Base-by-base conservation (phyloP, 257 asterid genomes). In the Verbascum thapsus region DNA sequence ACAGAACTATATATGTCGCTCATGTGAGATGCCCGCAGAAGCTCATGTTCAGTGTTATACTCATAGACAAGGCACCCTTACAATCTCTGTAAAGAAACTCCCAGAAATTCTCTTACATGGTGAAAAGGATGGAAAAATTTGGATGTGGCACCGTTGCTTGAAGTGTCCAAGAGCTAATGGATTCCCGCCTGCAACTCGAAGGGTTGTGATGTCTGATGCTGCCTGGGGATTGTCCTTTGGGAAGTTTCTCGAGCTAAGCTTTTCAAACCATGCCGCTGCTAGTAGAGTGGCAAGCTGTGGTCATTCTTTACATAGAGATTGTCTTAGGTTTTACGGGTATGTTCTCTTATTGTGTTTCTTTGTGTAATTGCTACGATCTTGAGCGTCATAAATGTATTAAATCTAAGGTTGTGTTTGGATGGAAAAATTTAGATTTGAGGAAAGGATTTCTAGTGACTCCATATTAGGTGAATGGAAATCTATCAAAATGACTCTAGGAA, bases 71-170 rank as follows among this genome's bases (percentile, higher is more conserved):
- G 99, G 97, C 35, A 80, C 96, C 54, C 94, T 92, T 42, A 92
- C 97, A 8, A 92, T 92, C 58, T 87, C 96, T 30, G 99, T 92
- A 39, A 92, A 92, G 81, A 92, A 85, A 77, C 76, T 92, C 17
- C 85, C 94, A 2, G 95, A 89, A 71, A 60, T 87, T 53, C 73
- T 83, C 56, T 77, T 92, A 66, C 88, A 90, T 5, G 97, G 99
- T 39, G 94, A 82, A 71, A 78, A 65, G 56, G 99, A 85, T 42
- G 96, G 97, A 65, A 92, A 84, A 76, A 92, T 92, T 73, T 92
- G 97, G 99, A 92, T 92, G 99, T 92, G 99, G 99, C 99, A 90
- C 71, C 85, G 99, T 70, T 92, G 99, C 84, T 76, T 92, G 72
- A 82, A 73, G 69, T 92, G 99, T 75, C 99, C 99, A 16, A 80